A percentile compares a stretch with the other conserved stretches of the same genome.
Evolutionary conservation across 1,139 yeast species (phyloP).

Genomic region (Scheffersomyces titani): DNA sequence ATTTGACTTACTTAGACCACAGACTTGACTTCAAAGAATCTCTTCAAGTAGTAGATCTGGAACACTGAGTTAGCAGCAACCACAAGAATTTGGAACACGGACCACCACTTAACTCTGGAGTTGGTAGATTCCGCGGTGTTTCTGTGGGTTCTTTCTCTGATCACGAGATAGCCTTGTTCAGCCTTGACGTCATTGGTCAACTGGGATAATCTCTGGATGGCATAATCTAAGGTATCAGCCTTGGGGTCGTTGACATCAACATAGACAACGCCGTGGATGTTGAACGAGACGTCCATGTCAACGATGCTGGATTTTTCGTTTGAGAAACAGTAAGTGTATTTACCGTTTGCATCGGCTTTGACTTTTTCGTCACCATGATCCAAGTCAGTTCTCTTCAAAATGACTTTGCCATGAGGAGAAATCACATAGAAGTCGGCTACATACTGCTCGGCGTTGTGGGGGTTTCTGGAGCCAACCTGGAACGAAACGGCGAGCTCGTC

Average conservation of each 20-base stretch:
- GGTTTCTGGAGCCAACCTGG: constrained; percentile 93
- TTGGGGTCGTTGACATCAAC: constrained; percentile 83
- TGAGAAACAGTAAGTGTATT: constrained; percentile 86
- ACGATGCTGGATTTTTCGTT: constrained; percentile 74
- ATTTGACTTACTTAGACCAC: constrained; percentile 56
- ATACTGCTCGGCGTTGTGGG: constrained; percentile 73
- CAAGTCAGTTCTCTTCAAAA: constrained; percentile 52
- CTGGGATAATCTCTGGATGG: constrained; percentile 74
- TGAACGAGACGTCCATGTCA: constrained; percentile 91
- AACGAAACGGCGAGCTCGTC: constrained; percentile 88
- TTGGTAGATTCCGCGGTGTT: constrained; percentile 98
- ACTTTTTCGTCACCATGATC: constrained; percentile 83
- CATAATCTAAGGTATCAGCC: constrained; percentile 80
- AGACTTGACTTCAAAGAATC: constrained; percentile 93
- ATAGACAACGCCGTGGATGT: constrained; percentile 90
- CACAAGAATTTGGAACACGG: constrained; percentile 83
- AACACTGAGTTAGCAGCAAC: constrained; percentile 85
- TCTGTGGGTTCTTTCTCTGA: constrained; percentile 96
- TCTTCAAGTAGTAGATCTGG: constrained; percentile 90
- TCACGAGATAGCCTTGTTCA: constrained; percentile 89
- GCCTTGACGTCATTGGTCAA: constrained; percentile 85
- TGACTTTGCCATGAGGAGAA: constrained; percentile 60
- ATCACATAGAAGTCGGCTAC: constrained; percentile 72
- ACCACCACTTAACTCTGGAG: constrained; percentile 98
- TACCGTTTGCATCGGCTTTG: constrained; percentile 68